Conservation (phyloP, 2,329 filamentous ascomycete species). For the Phaeophleospora eucalypticola region DNA sequence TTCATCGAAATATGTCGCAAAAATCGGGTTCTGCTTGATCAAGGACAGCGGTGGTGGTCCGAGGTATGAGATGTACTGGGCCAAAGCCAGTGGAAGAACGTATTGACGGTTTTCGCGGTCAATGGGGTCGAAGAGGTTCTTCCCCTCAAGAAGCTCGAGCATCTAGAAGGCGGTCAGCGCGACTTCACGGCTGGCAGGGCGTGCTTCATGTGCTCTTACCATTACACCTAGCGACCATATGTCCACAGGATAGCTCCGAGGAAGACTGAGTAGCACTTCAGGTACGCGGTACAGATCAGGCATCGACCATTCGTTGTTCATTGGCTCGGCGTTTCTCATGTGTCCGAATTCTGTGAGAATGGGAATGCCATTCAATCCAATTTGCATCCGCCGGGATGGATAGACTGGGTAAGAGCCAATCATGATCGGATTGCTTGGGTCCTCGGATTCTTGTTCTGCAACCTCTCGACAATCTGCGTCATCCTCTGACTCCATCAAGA, state of each 20-base stretch:
- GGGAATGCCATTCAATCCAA: no score
- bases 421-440: no score
- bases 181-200: constrained; percentile 10
- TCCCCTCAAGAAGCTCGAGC: constrained; percentile 30
- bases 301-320: no score
- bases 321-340: no score
- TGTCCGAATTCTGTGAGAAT: no score
- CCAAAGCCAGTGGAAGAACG: constrained; percentile 24
- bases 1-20: constrained; percentile 6
- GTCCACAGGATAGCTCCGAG: constrained; percentile 24
- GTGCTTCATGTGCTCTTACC: constrained; percentile 15
- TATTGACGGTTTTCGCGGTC: constrained; percentile 26
- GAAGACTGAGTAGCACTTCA: constrained; percentile 24
- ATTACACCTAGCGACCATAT: constrained; percentile 29
- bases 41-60: constrained; percentile 5
- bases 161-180: no score
- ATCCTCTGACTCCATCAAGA: no score
- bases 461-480: no score
- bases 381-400: no score
- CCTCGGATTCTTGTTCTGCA: no score
- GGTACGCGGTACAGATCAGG: no score
- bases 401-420: no score
- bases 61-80: constrained; percentile 25
- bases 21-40: constrained; percentile 4
- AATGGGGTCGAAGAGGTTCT: constrained; percentile 29